Conservation (phyloP, 73 alveolate species). For the Paramecium sonneborni region DNA sequence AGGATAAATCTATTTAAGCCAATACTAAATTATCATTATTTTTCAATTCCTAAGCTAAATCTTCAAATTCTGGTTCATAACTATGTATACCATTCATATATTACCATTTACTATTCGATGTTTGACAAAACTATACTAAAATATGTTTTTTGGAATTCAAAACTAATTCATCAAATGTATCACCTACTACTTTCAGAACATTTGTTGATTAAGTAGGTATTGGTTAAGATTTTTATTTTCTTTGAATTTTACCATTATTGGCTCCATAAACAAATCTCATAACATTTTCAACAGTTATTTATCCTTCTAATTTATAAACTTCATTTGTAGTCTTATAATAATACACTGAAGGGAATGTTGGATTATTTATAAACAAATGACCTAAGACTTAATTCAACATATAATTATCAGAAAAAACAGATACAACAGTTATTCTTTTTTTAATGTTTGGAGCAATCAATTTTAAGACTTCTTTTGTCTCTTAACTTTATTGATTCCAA, state of each 20-base stretch:
- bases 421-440: slow-evolving; percentile 1
- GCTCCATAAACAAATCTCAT: slow-evolving; percentile 46
- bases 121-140: slow-evolving; percentile 16
- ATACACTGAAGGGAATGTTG: slow-evolving; percentile 12
- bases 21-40: not conserved
- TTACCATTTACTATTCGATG: not conserved
- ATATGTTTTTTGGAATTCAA: not conserved
- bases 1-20: not conserved
- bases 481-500: not conserved
- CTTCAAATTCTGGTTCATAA: slow-evolving; percentile 41
- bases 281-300: slow-evolving; percentile 20
- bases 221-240: slow-evolving; percentile 29
- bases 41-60: not conserved
- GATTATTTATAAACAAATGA: not conserved
- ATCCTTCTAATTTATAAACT: not conserved
- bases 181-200: not conserved
- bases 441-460: slow-evolving; percentile 21
- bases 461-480: not conserved
- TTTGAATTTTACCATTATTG: not conserved
- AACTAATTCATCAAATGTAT: slow-evolving; percentile 11
- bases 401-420: slow-evolving; percentile 23
- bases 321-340: not conserved
- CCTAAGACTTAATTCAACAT: not conserved
- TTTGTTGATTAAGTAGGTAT: not conserved
- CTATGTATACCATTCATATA: not conserved